These are phyloP conservation scores for Colletotrichum orchidophilum DNA, from an alignment of 2,329 filamentous ascomycete genomes.

Conservation along the genomic window DNA sequence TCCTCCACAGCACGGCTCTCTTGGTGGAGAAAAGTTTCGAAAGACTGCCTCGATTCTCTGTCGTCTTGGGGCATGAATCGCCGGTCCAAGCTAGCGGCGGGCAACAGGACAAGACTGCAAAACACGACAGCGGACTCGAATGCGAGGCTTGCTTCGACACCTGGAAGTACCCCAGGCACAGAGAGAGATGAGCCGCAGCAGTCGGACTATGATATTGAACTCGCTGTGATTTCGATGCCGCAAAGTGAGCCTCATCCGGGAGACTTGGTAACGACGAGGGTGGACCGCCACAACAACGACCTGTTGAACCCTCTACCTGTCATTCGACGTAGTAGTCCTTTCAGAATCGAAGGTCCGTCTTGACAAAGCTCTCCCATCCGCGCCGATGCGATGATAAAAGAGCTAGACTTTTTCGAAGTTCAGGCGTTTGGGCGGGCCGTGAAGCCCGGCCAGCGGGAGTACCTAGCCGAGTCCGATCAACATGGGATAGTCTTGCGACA, in stretches of 20 bases:
- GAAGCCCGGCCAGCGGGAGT: no score
- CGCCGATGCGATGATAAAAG: background rate
- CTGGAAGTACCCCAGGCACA: background rate
- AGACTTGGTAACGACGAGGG: background rate
- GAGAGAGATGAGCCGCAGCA: conserved; percentile 10
- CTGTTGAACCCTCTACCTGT: background rate
- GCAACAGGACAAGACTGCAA: background rate
- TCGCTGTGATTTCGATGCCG: background rate
- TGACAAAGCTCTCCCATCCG: background rate
- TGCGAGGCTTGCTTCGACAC: background rate
- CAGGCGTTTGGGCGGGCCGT: no score
- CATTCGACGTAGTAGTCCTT: conserved; percentile 12
- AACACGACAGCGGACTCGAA: background rate
- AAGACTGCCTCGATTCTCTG: background rate
- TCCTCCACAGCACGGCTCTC: background rate
- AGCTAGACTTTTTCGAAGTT: background rate
- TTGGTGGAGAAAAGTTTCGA: conserved; percentile 7
- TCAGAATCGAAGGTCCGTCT: background rate
- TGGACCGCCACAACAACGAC: background rate
- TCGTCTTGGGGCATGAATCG: conserved; percentile 6
- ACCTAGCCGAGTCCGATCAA: background rate
- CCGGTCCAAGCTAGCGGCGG: background rate
- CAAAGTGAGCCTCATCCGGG: background rate
- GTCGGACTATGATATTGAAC: conserved; percentile 21
- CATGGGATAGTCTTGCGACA: background rate